phyloP scores from a whole-genome alignment of 2,329 filamentous ascomycete species.

The Xylaria sp. region DNA sequence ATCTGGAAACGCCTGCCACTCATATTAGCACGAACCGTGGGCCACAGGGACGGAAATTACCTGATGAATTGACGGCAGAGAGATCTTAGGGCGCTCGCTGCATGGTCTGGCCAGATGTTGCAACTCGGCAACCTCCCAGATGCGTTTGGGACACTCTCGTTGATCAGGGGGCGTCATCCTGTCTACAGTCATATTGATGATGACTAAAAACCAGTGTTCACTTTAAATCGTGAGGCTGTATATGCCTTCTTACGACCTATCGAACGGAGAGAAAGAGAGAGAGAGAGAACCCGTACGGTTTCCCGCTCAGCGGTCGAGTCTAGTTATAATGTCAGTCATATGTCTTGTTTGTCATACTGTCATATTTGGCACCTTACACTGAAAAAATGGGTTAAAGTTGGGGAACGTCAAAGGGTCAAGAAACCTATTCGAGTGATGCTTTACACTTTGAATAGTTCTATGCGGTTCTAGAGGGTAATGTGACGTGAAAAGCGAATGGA shows the following conservation, averaged over 20 bases:
- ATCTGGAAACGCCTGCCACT: conserved; percentile 58
- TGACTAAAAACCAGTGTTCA: neutral
- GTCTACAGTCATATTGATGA: neutral
- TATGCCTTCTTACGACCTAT: neutral
- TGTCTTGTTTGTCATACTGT: neutral
- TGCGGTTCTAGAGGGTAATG: neutral
- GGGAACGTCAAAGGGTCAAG: neutral
- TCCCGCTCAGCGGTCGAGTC: conserved; percentile 3
- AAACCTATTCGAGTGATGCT: neutral
- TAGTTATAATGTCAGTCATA: neutral
- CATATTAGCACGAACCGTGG: conserved; percentile 37
- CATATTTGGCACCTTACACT: neutral
- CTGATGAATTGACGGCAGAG: conserved; percentile 64
- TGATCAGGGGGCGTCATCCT: conserved; percentile 56
- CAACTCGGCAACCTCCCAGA: conserved; percentile 49
- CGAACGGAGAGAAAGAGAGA: neutral
- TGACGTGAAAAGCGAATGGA: neutral
- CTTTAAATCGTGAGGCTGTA: neutral
- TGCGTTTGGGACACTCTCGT: conserved; percentile 52
- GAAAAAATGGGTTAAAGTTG: neutral
- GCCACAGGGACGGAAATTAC: conserved; percentile 48
- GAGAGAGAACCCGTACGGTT: neutral
- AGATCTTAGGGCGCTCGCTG: conserved; percentile 44
- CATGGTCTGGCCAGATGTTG: too few species aligned
- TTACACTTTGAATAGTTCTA: neutral